Conservation (phyloP, 495 filamentous ascomycete genomes). For the Talaromyces borbonicus region DNA sequence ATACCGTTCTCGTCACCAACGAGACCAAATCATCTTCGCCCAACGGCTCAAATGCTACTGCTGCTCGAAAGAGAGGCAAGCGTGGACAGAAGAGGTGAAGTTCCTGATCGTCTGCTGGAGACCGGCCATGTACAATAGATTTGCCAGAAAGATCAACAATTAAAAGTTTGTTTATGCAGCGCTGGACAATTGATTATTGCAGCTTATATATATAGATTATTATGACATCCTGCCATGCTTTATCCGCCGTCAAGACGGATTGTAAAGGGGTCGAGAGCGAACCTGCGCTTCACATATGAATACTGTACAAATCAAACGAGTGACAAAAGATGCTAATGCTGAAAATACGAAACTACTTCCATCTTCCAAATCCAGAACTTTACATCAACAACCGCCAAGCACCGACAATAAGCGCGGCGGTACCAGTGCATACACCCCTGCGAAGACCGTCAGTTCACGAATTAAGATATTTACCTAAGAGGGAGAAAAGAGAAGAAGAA, state of each 20-base stretch:
- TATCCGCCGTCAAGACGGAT: no score
- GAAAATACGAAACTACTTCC: no score
- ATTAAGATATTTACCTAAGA: constrained; percentile 3
- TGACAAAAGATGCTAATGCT: constrained; percentile 6
- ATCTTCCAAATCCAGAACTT: no score
- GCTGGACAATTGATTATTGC: no score
- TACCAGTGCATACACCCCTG: constrained; percentile 88
- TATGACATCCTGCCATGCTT: no score
- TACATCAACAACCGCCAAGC: constrained; percentile 82
- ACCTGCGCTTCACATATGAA: background rate
- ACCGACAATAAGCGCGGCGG: constrained; percentile 88
- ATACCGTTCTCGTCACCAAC: background rate
- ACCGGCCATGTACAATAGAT: background rate
- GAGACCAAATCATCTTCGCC: background rate
- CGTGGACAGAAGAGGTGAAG: constrained; percentile 1
- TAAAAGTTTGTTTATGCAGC: no score
- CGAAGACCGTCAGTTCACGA: no score
- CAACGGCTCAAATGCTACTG: background rate
- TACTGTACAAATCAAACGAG: constrained; percentile 15
- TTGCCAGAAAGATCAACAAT: background rate
- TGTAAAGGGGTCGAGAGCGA: background rate
- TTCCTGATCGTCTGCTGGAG: background rate
- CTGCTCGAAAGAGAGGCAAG: constrained; percentile 5
- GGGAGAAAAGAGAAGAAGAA: background rate
- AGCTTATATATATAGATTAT: no score